These are phyloP conservation scores for Schwanniomyces occidentalis DNA, from an alignment of 805 yeast genomes.

Conservation along the genomic window DNA sequence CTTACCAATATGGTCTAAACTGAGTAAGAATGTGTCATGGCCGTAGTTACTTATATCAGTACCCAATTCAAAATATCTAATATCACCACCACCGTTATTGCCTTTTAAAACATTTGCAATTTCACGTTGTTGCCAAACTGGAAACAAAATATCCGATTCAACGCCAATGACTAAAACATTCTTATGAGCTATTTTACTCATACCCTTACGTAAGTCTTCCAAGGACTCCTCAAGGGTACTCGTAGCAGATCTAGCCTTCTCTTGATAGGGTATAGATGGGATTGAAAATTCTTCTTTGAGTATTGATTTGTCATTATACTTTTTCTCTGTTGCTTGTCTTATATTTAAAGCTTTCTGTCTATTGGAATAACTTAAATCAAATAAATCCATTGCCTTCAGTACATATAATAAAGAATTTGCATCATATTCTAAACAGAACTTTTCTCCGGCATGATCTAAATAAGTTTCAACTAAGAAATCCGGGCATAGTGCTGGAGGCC, in stretches of 20 bases:
- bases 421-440: conserved; percentile 88
- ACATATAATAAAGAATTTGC: conserved; percentile 86
- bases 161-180: conserved; percentile 83
- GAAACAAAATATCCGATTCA: conserved; percentile 89
- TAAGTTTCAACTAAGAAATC: conserved; percentile 92
- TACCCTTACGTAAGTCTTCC: conserved; percentile 65
- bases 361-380: conserved; percentile 66
- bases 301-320: conserved; percentile 16
- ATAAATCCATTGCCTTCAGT: conserved; percentile 92
- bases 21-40: conserved; percentile 86
- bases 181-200: conserved; percentile 59
- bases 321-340: conserved; percentile 37
- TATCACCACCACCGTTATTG: conserved; percentile 25
- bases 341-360: conserved; percentile 43
- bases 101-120: conserved; percentile 58
- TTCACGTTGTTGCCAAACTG: conserved; percentile 92
- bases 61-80: conserved; percentile 72
- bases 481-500: conserved; percentile 86
- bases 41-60: conserved; percentile 80
- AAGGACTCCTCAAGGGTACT: conserved; percentile 55
- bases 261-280: conserved; percentile 53
- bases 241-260: conserved; percentile 48
- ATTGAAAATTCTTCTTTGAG: conserved; percentile 24
- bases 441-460: conserved; percentile 92
- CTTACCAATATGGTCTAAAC: conserved; percentile 75